phyloP scores from a whole-genome alignment of 2,329 filamentous ascomycete species.

The Chaetomium globosum region DNA sequence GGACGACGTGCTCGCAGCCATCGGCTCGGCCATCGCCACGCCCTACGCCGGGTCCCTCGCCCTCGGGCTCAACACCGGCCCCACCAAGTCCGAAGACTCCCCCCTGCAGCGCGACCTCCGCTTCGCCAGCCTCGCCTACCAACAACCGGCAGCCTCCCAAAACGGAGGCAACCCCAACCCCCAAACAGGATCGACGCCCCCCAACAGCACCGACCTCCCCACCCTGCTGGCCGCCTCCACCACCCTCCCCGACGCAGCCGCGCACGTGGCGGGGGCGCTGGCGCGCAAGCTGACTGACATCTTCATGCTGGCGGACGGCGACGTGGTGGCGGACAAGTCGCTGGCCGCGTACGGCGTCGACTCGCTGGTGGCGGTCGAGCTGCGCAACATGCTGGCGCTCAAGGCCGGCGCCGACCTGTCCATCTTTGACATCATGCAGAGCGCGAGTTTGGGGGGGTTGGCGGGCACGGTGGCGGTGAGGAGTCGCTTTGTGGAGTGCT shows the following conservation, averaged over 20 bases:
- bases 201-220: conserved; percentile 27
- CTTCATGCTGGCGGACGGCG: conserved; percentile 40
- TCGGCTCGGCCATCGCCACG: conserved; percentile 30
- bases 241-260: conserved; percentile 26
- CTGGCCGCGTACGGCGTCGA: conserved; percentile 45
- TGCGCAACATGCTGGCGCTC: conserved; percentile 47
- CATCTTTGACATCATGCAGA: conserved; percentile 45
- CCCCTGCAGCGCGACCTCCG: conserved; percentile 29
- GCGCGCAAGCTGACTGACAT: conserved; percentile 41
- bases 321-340: conserved; percentile 39
- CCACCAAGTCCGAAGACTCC: conserved; percentile 19
- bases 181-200: neutral
- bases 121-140: conserved; percentile 30
- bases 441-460: conserved; percentile 28
- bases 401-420: conserved; percentile 42
- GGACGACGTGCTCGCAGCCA: conserved; percentile 33
- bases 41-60: conserved; percentile 29
- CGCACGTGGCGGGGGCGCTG: conserved; percentile 36
- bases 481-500: conserved; percentile 28
- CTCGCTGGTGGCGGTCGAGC: conserved; percentile 49
- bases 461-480: conserved; percentile 28
- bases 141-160: neutral
- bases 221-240: conserved; percentile 15
- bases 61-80: conserved; percentile 35
- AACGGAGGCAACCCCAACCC: neutral